Evolutionary conservation across 306 rosid species (phyloP).

Genomic region (Casuarina equisetifolia): DNA sequence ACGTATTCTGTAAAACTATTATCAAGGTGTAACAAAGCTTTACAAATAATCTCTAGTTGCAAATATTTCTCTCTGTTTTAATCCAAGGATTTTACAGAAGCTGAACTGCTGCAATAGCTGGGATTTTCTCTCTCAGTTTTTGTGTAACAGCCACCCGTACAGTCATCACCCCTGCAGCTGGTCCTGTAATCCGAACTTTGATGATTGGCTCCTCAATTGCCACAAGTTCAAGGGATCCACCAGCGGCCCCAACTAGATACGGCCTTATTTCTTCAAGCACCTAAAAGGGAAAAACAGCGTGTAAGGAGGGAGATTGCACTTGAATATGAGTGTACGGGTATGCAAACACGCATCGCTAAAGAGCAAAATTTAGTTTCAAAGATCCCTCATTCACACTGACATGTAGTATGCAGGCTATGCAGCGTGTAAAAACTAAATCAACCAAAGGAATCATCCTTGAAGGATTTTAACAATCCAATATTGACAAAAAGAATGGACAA

Average conservation of each 20-base stretch:
- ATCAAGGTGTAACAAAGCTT: too few species aligned
- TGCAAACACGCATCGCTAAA: not conserved
- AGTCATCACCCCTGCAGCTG: slow-evolving; percentile 84
- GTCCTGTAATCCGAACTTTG: slow-evolving; percentile 56
- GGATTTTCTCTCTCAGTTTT: slow-evolving; percentile 91
- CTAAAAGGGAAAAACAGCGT: slow-evolving; percentile 23
- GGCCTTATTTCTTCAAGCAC: too few species aligned
- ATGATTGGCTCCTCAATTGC: slow-evolving; percentile 89
- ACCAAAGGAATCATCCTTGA: not conserved
- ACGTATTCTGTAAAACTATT: too few species aligned
- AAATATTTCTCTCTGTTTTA: slow-evolving; percentile 17
- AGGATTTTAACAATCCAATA: not conserved
- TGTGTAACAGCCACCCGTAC: slow-evolving; percentile 97
- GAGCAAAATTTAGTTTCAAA: not conserved
- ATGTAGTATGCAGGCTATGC: not conserved
- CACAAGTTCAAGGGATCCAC: slow-evolving; percentile 83
- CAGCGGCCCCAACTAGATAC: too few species aligned
- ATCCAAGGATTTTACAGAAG: slow-evolving; percentile 46
- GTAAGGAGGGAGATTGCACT: not conserved
- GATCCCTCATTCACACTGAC: not conserved
- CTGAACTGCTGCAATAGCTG: slow-evolving; percentile 82
- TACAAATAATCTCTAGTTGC: too few species aligned
- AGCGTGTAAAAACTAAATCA: not conserved
- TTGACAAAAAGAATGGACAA: not conserved
- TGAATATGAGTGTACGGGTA: not conserved